Evolutionary conservation across 257 asterid species (phyloP).

Genomic region (Primulina eburnea): DNA sequence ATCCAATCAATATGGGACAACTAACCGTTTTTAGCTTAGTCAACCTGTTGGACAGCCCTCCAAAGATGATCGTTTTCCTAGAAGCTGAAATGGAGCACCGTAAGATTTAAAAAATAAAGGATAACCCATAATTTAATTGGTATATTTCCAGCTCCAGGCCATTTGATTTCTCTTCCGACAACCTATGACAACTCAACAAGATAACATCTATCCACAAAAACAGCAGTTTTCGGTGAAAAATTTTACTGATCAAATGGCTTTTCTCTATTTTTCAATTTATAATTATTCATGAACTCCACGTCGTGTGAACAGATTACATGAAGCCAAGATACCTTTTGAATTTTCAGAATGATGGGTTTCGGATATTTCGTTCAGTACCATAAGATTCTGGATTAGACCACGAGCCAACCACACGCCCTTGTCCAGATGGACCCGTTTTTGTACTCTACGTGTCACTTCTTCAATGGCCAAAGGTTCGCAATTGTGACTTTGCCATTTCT

Average conservation of each 20-base stretch:
- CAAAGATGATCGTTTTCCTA: not conserved
- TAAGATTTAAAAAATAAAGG: too few relatives aligned
- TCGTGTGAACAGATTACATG: slow-evolving; percentile 18
- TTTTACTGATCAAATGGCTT: too few relatives aligned
- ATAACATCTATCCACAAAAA: not conserved
- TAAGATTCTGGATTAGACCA: slow-evolving; percentile 43
- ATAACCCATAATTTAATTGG: too few relatives aligned
- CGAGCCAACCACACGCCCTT: slow-evolving; percentile 63
- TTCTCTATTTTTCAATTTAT: too few relatives aligned
- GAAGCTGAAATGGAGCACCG: not conserved
- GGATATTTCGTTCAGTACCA: slow-evolving; percentile 27
- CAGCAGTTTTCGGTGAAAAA: not conserved
- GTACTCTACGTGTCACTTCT: slow-evolving; percentile 29
- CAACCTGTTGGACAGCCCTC: not conserved
- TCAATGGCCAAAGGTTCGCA: not conserved
- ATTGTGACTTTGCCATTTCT: not conserved
- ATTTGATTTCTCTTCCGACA: too few relatives aligned
- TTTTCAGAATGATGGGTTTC: slow-evolving; percentile 13
- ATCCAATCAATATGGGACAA: too few relatives aligned
- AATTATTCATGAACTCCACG: slow-evolving; percentile 8
- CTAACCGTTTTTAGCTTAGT: too few relatives aligned
- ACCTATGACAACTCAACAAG: not conserved
- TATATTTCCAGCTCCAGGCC: too few relatives aligned
- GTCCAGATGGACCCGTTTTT: slow-evolving; percentile 9
- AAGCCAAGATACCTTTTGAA: slow-evolving; percentile 18